Percentiles rank a stretch among this genome's conserved stretches.
These are phyloP conservation scores for Saccharomyces hybrid DNA, from an alignment of 1,139 yeast species.

Conservation along the genomic window DNA sequence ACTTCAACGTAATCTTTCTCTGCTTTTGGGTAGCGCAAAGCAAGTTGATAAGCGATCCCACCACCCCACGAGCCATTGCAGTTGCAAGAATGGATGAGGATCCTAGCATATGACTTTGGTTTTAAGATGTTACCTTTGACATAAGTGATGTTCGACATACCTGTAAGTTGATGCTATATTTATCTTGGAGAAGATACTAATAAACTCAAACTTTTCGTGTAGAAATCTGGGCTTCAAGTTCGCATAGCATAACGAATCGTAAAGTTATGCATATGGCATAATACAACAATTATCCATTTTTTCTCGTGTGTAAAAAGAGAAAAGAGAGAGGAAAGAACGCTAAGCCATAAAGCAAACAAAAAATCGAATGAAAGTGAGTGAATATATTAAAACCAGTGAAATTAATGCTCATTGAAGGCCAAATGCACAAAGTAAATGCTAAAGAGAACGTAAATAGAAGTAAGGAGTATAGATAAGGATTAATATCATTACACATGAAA, in stretches of 20 bases:
- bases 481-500: background rate
- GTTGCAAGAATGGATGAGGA: constrained; percentile 60
- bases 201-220: background rate
- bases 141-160: constrained; percentile 16
- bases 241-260: background rate
- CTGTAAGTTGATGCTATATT: background rate
- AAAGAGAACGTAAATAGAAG: background rate
- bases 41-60: constrained; percentile 43
- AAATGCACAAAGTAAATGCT: background rate
- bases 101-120: constrained; percentile 12
- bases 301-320: background rate
- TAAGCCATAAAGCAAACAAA: background rate
- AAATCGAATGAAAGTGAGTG: background rate
- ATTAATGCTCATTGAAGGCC: background rate
- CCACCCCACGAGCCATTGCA: constrained; percentile 81
- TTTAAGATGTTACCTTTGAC: constrained; percentile 19
- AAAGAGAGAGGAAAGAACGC: background rate
- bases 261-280: background rate
- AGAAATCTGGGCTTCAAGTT: background rate
- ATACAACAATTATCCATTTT: background rate
- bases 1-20: constrained; percentile 21
- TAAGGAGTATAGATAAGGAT: background rate
- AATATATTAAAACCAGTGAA: background rate
- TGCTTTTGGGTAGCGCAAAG: constrained; percentile 20
- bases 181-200: background rate